Conservation (phyloP, 1,284 basidiomycete species). For the Agroathelia rolfsii region DNA sequence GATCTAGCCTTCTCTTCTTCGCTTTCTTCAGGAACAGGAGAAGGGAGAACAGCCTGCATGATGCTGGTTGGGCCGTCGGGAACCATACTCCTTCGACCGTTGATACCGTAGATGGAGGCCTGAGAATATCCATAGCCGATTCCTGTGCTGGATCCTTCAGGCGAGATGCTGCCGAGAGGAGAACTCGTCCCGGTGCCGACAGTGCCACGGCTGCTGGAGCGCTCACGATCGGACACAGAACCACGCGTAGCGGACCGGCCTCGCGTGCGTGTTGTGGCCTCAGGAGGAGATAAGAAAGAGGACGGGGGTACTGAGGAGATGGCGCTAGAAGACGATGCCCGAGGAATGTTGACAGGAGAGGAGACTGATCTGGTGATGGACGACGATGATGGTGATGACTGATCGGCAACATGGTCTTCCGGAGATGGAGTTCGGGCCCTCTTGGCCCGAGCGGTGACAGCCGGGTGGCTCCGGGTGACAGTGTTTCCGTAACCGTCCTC, state of each 20-base stretch:
- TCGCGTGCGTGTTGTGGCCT: slow-evolving; percentile 19
- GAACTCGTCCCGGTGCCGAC: slow-evolving; percentile 32
- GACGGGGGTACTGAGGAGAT: no score
- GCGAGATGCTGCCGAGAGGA: slow-evolving; percentile 51
- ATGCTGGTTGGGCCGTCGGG: no score
- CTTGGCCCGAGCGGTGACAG: slow-evolving; percentile 21
- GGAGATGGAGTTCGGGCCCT: slow-evolving; percentile 10
- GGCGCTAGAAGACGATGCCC: slow-evolving; percentile 30
- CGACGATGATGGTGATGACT: slow-evolving; percentile 22
- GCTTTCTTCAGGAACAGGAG: slow-evolving; percentile 12
- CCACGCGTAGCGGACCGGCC: slow-evolving; percentile 48
- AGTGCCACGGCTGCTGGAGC: slow-evolving; percentile 26
- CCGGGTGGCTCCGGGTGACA: slow-evolving; percentile 13
- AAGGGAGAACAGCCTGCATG: no score
- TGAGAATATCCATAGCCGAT: no score
- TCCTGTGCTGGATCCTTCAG: no score
- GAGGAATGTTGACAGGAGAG: no score
- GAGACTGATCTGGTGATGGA: slow-evolving; percentile 32
- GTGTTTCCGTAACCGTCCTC: slow-evolving; percentile 17
- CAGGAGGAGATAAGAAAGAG: slow-evolving; percentile 8
- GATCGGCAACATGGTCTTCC: slow-evolving; percentile 14
- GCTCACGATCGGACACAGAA: slow-evolving; percentile 37
- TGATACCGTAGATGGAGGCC: no score
- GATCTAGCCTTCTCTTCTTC: slow-evolving; percentile 21
- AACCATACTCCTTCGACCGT: no score